phyloP scores from a whole-genome alignment of 352 stramenopile species.

The Phytophthora vignae region DNA sequence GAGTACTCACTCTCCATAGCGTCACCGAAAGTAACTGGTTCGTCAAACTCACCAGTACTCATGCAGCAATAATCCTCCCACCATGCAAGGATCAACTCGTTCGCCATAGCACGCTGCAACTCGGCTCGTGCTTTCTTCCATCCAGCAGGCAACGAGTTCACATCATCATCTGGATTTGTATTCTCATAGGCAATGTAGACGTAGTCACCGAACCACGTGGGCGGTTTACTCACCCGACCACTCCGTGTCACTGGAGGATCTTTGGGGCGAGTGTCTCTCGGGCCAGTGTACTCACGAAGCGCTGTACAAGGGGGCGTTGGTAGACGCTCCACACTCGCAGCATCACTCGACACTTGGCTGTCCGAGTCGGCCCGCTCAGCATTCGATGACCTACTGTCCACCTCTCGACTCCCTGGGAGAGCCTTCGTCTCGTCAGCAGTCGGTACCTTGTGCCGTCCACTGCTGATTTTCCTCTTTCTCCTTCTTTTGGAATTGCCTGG shows the following conservation, averaged over 20 bases:
- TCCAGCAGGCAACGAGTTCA: not conserved
- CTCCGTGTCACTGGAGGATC: not conserved
- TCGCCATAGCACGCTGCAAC: not conserved
- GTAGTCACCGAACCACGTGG: not conserved
- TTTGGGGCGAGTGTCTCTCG: not conserved
- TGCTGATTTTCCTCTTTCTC: not conserved
- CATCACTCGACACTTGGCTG: not conserved
- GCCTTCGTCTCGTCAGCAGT: not conserved
- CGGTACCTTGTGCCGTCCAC: not conserved
- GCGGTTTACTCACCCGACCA: not conserved
- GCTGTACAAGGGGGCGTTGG: not conserved
- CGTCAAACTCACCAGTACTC: not conserved
- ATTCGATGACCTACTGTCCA: not conserved
- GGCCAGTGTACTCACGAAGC: not conserved
- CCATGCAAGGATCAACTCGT: not conserved
- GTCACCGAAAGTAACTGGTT: not conserved
- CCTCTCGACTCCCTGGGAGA: not conserved
- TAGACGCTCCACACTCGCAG: not conserved
- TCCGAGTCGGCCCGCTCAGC: not conserved
- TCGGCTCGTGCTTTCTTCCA: not conserved
- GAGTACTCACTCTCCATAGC: not conserved
- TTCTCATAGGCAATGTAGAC: not conserved
- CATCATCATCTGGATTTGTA: conserved; percentile 1
- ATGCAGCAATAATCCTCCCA: not conserved
- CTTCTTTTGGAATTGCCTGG: not conserved